Conservation (phyloP, 2,329 filamentous ascomycete genomes). For the Penicillium paneum region DNA sequence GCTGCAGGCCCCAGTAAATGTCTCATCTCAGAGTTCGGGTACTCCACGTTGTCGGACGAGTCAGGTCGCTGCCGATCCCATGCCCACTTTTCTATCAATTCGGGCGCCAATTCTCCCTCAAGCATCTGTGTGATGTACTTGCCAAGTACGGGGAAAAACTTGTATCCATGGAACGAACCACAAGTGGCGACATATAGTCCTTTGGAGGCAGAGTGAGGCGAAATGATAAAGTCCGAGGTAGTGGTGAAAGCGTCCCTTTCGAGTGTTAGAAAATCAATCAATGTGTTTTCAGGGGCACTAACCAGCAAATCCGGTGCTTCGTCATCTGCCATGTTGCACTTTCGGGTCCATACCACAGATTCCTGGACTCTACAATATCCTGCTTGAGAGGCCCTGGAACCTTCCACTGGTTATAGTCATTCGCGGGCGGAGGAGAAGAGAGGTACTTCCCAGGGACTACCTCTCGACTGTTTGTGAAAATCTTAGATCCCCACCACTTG, state of each 20-base stretch:
- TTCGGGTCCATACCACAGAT: conserved; percentile 59
- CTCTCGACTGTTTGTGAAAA: conserved; percentile 57
- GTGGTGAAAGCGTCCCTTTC: conserved; percentile 63
- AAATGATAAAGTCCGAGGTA: conserved; percentile 52
- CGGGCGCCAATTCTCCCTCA: conserved; percentile 23
- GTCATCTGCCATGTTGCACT: conserved; percentile 57
- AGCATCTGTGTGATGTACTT: conserved; percentile 31
- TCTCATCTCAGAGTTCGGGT: conserved; percentile 57
- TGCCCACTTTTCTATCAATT: conserved; percentile 28
- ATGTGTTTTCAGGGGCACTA: conserved; percentile 25
- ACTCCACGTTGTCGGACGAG: conserved; percentile 52
- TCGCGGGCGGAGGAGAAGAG: conserved; percentile 53
- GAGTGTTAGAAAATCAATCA: not conserved
- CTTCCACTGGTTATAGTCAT: conserved; percentile 63
- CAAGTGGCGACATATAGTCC: conserved; percentile 44
- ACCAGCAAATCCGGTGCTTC: conserved; percentile 67
- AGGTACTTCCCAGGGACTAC: conserved; percentile 53
- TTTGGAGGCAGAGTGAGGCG: conserved; percentile 41
- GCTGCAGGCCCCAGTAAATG: conserved; percentile 46
- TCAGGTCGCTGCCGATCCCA: conserved; percentile 58
- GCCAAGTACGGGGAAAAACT: conserved; percentile 32
- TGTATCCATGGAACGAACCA: conserved; percentile 30
- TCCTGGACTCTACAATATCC: conserved; percentile 57
- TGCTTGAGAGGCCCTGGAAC: conserved; percentile 55
- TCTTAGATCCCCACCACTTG: conserved; percentile 62